Percentiles rank a stretch among this genome's conserved stretches.
Conservation (phyloP, 1,139 yeast species). For the Blastobotrys arbuscula region DNA sequence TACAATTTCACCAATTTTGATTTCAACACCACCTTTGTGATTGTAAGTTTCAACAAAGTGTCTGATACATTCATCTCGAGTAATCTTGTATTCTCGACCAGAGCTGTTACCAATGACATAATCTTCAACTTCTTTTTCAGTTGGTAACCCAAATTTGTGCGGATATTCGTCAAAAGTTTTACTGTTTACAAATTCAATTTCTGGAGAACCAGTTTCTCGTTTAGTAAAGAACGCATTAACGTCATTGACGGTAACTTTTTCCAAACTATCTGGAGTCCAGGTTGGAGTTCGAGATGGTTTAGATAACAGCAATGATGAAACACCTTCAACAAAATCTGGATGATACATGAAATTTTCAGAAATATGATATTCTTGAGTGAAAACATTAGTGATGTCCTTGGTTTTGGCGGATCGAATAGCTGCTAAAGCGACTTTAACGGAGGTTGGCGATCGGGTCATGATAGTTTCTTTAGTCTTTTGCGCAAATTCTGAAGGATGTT, state of each 20-base stretch:
- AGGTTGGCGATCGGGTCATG: constrained; percentile 61
- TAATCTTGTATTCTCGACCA: constrained; percentile 59
- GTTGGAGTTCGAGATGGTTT: constrained; percentile 52
- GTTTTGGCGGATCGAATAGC: constrained; percentile 59
- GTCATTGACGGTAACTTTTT: constrained; percentile 29
- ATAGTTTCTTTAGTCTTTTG: constrained; percentile 50
- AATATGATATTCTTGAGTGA: constrained; percentile 67
- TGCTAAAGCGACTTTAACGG: constrained; percentile 68
- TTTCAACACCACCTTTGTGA: constrained; percentile 58
- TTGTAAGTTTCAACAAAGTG: constrained; percentile 50
- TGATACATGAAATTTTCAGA: constrained; percentile 71
- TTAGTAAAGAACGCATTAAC: constrained; percentile 28
- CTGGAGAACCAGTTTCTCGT: constrained; percentile 24
- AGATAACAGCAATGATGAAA: constrained; percentile 60
- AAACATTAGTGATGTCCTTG: constrained; percentile 57
- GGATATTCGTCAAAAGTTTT: constrained; percentile 63
- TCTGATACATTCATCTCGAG: constrained; percentile 57
- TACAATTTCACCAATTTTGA: constrained; percentile 51
- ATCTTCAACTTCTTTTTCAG: constrained; percentile 50
- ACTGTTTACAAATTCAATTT: constrained; percentile 39
- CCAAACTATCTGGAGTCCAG: constrained; percentile 43
- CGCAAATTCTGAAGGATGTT: constrained; percentile 62
- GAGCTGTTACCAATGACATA: constrained; percentile 65
- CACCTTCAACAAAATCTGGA: constrained; percentile 70
- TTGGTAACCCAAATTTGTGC: constrained; percentile 74